A percentile compares a stretch with the other conserved stretches of the same genome.
These are phyloP conservation scores for Cercospora sp. DNA, from an alignment of 2,329 filamentous ascomycete species.

Conservation along the genomic window DNA sequence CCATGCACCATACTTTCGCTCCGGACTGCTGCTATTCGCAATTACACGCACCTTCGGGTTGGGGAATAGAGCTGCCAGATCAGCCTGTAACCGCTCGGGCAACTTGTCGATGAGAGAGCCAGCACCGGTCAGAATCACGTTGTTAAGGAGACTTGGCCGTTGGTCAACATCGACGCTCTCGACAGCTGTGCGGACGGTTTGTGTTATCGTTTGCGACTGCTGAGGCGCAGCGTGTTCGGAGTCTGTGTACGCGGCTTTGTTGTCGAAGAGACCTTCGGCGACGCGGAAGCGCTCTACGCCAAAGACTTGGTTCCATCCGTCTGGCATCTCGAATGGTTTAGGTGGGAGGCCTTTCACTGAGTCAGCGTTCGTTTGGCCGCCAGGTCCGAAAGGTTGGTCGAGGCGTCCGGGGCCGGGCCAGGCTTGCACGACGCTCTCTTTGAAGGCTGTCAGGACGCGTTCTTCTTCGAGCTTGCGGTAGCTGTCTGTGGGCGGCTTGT, in stretches of 20 bases:
- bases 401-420: constrained; percentile 81
- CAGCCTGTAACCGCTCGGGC: constrained; percentile 83
- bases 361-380: constrained; percentile 66
- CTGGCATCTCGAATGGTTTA: constrained; percentile 93
- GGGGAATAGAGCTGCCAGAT: constrained; percentile 79
- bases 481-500: constrained; percentile 60
- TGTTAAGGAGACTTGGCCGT: constrained; percentile 76
- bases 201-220: constrained; percentile 72
- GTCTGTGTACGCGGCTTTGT: constrained; percentile 65
- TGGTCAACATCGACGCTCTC: constrained; percentile 85
- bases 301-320: constrained; percentile 95
- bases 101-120: constrained; percentile 86
- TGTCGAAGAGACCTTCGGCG: constrained; percentile 88
- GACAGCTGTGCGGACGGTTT: constrained; percentile 75
- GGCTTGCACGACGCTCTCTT: constrained; percentile 92
- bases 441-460: constrained; percentile 90
- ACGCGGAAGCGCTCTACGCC: constrained; percentile 82
- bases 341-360: constrained; percentile 70
- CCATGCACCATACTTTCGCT: constrained; percentile 91
- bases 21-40: constrained; percentile 79
- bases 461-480: constrained; percentile 88
- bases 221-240: constrained; percentile 56
- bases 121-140: constrained; percentile 90
- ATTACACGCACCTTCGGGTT: constrained; percentile 84
- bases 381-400: constrained; percentile 48